A percentile compares a stretch with the other conserved stretches of the same genome.
These are phyloP conservation scores for Pythium plurisporium DNA, from an alignment of 352 stramenopile genomes.

Conservation along the genomic window DNA sequence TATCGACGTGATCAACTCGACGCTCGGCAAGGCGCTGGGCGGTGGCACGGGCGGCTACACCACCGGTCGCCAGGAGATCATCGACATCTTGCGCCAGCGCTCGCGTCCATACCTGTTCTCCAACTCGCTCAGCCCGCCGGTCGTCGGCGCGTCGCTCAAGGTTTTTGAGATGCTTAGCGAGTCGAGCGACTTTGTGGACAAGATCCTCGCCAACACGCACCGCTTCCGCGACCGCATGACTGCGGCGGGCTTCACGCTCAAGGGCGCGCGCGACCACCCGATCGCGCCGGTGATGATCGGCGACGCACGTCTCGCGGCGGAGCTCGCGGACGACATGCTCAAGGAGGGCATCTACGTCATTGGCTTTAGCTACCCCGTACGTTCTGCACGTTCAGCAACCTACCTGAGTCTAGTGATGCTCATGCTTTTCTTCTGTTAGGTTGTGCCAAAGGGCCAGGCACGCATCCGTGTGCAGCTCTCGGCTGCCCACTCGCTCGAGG, in stretches of 20 bases:
- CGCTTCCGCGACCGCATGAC: conserved; percentile 91
- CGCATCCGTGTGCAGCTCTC: conserved; percentile 91
- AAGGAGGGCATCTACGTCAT: conserved; percentile 93
- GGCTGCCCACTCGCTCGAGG: conserved; percentile 88
- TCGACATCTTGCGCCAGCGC: conserved; percentile 90
- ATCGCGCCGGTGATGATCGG: conserved; percentile 92
- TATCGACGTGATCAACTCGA: conserved; percentile 94
- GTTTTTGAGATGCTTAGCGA: conserved; percentile 92
- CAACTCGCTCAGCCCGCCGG: conserved; percentile 90
- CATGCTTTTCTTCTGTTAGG: conserved; percentile 31
- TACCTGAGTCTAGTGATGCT: not conserved
- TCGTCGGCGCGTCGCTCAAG: conserved; percentile 91
- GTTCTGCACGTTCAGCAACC: not conserved
- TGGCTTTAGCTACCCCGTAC: conserved; percentile 92
- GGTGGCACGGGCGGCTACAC: conserved; percentile 93
- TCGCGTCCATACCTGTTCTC: conserved; percentile 92
- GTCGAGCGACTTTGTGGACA: conserved; percentile 83
- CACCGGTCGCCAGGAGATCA: conserved; percentile 81
- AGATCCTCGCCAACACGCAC: conserved; percentile 87
- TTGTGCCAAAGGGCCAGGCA: conserved; percentile 89
- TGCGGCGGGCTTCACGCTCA: conserved; percentile 86
- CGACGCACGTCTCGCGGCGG: conserved; percentile 85
- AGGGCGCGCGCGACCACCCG: conserved; percentile 83
- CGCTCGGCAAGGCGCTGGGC: conserved; percentile 91
- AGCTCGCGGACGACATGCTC: conserved; percentile 91